Evolutionary conservation across 2,329 filamentous ascomycete species (phyloP), one percentile per base, ranked within the genome.

Genomic region (Botrytis aclada): DNA sequence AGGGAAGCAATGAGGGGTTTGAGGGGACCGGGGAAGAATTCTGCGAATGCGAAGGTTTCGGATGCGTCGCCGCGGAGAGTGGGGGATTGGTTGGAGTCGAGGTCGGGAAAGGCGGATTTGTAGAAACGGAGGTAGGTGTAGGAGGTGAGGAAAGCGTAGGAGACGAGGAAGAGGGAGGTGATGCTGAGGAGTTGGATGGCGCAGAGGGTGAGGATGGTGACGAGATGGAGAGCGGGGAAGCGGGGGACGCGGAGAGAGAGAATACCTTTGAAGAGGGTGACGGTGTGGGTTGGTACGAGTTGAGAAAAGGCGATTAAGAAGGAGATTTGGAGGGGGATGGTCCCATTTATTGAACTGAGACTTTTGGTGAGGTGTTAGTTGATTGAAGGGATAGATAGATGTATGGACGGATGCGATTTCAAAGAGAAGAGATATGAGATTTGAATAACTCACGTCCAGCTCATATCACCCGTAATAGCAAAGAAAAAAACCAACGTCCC

Each of bases 301-400:
- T 99, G 96, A 84, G 97, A 98, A 84, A 98, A 97, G 71, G 95
- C 93, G 79, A 98, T 93, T 75, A 99, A 92, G 84, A 98, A 98
- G 75, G 93, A 91, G 64, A 96, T 94, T 82, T 98, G 95, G 73
- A 98, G 86, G 25, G 95, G 90, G 76, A 97, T 91, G 72, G 94
- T 95, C 78, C 96, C 96, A 78, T 93, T 93, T 80, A 98, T 93
- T 76, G 93, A 91, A 63, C 92, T 94, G 64, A 93, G 83, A 70
- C 92, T 96, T n/a, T 71, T 79, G 65, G 74, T 25, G n/a, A 64
- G 25, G 62, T 56, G 58, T 77, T 74, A 77, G 75, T 72, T 56
- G 51, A 56, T 56, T 16, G n/a, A 32, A 29, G n/a, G 47, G 25
- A n/a, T n/a, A 79, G n/a, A n/a, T 64, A 34, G 29, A 47, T 22